Evolutionary conservation across 352 stramenopile genomes (phyloP), one percentile per base, ranked within the genome.

Genomic region (Phytophthora capsici): DNA sequence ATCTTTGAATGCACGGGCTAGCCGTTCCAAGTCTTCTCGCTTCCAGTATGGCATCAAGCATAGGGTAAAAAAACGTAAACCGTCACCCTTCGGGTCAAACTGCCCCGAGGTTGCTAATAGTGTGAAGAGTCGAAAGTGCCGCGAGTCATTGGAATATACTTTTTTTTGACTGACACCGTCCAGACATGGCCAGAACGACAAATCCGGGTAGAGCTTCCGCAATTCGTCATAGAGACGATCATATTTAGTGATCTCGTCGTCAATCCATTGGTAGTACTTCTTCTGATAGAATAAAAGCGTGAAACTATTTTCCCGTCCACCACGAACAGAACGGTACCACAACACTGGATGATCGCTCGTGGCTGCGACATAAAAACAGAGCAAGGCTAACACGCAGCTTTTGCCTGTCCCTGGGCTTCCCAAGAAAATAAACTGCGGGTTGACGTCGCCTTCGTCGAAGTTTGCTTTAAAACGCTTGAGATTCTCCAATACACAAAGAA

Each of bases 361-460:
- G 16, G 57, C 19, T 8, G 57, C 46, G 17, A 58, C 0, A 26
- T 47, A 58, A 26, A 65, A 65, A 23, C 47, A 65, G 6, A 67
- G 13, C 23, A 61, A 50, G 7, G 50, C 49, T 23, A 67, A 50
- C 9, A 67, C 26, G 49, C 58, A 67, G 22, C 58, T 67, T 32
- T 66, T 66, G 28, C 49, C 49, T 10, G 32, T 60, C 16, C 58
- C 58, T 44, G 49, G 58, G 19, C 40, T 55, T 10, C 58, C 49
- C 20, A 60, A 4, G 8, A 58, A 20, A 36, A 59, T 9, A 19
- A 60, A 66, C 58, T 66, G 49, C 32, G 44, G 60, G 13, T 47
- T 14, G 17, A 44, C 6, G 26, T 25, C 23, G n/a, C 38, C 38
- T 2, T 13, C 13, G 19, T 45, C 38, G 25, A 45, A 40, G 30